Conservation (phyloP, 371 early-diverging fungal species). For the Dichotomocladium elegans region DNA sequence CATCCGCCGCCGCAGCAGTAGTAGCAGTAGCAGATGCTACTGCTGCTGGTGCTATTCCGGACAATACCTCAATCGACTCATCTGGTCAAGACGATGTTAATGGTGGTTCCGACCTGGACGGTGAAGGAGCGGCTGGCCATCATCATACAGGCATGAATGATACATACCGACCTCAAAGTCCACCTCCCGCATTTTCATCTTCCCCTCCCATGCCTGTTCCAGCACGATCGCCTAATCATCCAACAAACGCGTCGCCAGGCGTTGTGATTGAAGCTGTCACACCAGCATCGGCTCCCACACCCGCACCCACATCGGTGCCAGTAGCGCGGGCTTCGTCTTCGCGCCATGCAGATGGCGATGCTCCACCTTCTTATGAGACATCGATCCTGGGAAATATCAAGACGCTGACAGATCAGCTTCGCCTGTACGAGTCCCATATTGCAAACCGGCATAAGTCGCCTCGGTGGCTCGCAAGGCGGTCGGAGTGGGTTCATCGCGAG, state of each 20-base stretch:
- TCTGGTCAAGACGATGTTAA: not conserved
- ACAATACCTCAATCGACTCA: not conserved
- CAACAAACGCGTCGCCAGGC: not conserved
- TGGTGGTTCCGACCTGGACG: not conserved
- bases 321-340: not conserved
- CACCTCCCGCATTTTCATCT: slow-evolving; percentile 28
- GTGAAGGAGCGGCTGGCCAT: not conserved
- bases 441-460: slow-evolving; percentile 45
- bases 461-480: slow-evolving; percentile 35
- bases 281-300: not conserved
- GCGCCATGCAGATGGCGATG: slow-evolving; percentile 14
- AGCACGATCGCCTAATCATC: not conserved
- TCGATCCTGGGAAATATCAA: slow-evolving; percentile 40
- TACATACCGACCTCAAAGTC: slow-evolving; percentile 10
- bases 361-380: slow-evolving; percentile 47
- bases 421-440: slow-evolving; percentile 39
- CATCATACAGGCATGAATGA: not conserved
- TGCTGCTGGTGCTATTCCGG: not conserved
- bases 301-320: not conserved
- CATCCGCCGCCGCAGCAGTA: not conserved
- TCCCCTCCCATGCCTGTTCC: slow-evolving; percentile 5
- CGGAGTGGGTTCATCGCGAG: slow-evolving; percentile 32
- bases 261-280: not conserved
- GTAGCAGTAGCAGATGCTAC: not conserved
- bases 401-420: slow-evolving; percentile 25